Percentiles rank a stretch among this genome's conserved stretches.
These are phyloP conservation scores for Chlorella vulgaris DNA, from an alignment of 139 green algal genomes.

Conservation along the genomic window DNA sequence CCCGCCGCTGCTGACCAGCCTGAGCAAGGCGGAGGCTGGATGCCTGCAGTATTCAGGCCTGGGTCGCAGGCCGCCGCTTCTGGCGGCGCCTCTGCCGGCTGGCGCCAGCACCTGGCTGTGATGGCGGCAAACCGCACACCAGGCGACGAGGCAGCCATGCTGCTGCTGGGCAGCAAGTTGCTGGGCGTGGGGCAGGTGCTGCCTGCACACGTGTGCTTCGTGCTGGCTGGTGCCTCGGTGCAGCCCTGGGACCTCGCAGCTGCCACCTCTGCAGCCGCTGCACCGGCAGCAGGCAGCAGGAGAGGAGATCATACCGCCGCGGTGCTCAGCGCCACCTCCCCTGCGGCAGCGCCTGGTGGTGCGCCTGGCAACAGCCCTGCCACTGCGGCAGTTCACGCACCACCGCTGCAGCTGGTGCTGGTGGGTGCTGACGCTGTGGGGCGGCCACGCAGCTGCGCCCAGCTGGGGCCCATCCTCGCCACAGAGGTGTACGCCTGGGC, in stretches of 20 bases:
- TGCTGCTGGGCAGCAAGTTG: conserved; percentile 55
- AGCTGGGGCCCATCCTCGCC: conserved; percentile 55
- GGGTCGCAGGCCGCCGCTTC: background rate
- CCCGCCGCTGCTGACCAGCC: background rate
- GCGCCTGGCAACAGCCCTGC: background rate
- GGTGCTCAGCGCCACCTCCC: background rate
- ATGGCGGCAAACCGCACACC: conserved; percentile 62
- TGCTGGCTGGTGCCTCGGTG: conserved; percentile 58
- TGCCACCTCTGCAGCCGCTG: background rate
- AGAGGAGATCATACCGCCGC: too few relatives aligned
- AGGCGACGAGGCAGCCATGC: conserved; percentile 61
- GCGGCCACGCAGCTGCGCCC: conserved; percentile 47
- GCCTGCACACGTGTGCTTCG: conserved; percentile 78
- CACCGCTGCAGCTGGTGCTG: conserved; percentile 51
- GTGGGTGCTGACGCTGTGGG: conserved; percentile 58
- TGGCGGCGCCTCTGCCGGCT: conserved; percentile 44
- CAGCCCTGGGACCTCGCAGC: conserved; percentile 33
- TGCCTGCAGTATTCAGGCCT: background rate
- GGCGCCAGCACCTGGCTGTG: conserved; percentile 78
- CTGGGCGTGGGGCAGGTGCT: conserved; percentile 43
- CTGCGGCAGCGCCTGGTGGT: background rate
- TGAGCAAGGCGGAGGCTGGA: background rate
- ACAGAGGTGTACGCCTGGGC: conserved; percentile 83
- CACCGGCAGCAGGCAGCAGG: background rate
- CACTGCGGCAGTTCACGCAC: background rate